Base-by-base conservation (phyloP, 192 early-diverging fungal species). In the Coemansia sp. region DNA sequence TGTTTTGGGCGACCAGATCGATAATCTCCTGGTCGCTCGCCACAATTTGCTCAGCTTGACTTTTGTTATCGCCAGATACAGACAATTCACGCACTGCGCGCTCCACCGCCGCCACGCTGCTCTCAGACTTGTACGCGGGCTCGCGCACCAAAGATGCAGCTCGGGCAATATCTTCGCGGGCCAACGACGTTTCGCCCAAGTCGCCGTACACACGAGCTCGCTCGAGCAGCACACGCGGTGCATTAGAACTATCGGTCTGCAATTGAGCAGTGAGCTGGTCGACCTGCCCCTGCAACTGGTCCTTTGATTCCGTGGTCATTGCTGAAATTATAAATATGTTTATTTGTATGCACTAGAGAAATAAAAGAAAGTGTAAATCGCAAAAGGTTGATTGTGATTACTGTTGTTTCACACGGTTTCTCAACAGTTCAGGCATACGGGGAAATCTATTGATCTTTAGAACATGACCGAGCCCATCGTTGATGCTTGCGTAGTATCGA, bases 71-170 rank as follows among this genome's bases (percentile, higher is more conserved):
- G 10, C 7, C 22, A 1, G 66, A 29, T 4, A 77, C 47, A 2
- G 66, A 25, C 17, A 73, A 49, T 10, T 73, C 63, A 5, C 64
- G 62, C 4, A 79, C 59, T 2, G 76, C 70, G 14, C 57, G 66
- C 47, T 79, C 76, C 2, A 79, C 70, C 3, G 69, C 70, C 3
- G 59, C 70, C 3, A 79, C 63, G 23, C 48, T 60, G 15, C 69
- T 62, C 17, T 48, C 39, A 1, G 56, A 21, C 3, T 21, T 57
- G 58, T 69, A 51, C 24, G 15, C 22, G 0, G 64, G 57, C 15
- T 79, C 76, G 19, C 65, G 60, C n/a, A 66, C 66, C 19, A 79
- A 57, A 4, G 67, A 38, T 0, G 76, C 70, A 12, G 76, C 76
- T 21, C 59, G 70, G 10, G 76, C 57, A 14, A 79, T 69, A 50